Evolutionary conservation across 2,329 filamentous ascomycete species (phyloP).

Genomic region (Xylaria arbuscula): DNA sequence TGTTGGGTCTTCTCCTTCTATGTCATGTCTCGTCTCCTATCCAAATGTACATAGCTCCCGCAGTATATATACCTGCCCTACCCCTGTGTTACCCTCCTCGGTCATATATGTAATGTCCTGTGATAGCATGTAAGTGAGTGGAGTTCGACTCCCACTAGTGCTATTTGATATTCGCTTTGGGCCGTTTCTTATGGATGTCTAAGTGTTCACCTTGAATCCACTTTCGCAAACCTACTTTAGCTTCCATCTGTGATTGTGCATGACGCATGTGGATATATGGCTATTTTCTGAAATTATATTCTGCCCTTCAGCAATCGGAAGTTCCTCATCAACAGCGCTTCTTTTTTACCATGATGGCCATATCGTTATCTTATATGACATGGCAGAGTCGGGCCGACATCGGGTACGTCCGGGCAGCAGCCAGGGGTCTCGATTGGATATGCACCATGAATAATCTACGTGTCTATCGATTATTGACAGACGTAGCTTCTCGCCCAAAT

Average conservation of each 20-base stretch:
- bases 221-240: too few relatives aligned
- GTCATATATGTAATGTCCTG: neutral
- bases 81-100: neutral
- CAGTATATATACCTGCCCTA: slow-evolving; percentile 35
- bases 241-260: too few relatives aligned
- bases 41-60: slow-evolving; percentile 47
- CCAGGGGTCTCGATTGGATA: neutral
- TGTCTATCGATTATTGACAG: too few relatives aligned
- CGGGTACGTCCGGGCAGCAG: neutral
- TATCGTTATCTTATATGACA: neutral
- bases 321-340: neutral
- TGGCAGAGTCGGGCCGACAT: slow-evolving; percentile 4
- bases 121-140: neutral
- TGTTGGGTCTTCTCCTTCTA: slow-evolving; percentile 14
- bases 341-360: neutral
- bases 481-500: too few relatives aligned
- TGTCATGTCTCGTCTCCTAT: slow-evolving; percentile 38
- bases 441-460: too few relatives aligned
- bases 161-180: too few relatives aligned
- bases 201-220: too few relatives aligned
- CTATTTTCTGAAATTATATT: neutral
- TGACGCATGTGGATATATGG: neutral
- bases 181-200: too few relatives aligned
- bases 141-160: too few relatives aligned
- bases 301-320: neutral